These are phyloP conservation scores for Cercospora sojina DNA, from an alignment of 2,329 filamentous ascomycete genomes.

Conservation along the genomic window DNA sequence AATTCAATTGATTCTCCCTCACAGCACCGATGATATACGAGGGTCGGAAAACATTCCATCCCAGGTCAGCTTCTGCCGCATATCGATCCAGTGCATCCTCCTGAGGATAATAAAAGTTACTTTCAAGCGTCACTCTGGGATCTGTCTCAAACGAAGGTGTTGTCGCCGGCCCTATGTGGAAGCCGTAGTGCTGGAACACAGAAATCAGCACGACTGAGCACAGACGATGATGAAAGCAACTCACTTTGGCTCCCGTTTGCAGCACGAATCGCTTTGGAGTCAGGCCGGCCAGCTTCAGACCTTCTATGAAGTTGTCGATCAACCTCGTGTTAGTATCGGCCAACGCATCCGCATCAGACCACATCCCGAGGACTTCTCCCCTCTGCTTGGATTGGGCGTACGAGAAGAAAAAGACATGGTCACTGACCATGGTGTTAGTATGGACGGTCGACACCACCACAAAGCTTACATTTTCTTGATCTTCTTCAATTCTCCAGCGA, in stretches of 20 bases:
- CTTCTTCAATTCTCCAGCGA: constrained; percentile 33
- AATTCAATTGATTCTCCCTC: constrained; percentile 51
- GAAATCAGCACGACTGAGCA: not conserved
- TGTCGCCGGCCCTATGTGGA: constrained; percentile 48
- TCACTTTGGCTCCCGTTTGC: constrained; percentile 49
- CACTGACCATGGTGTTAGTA: constrained; percentile 20
- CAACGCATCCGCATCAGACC: constrained; percentile 43
- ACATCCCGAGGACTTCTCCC: constrained; percentile 31
- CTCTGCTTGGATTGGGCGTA: constrained; percentile 44
- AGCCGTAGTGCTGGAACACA: constrained; percentile 41
- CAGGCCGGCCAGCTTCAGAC: constrained; percentile 16
- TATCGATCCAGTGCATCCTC: constrained; percentile 50
- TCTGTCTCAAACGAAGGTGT: constrained; percentile 49
- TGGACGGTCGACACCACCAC: not conserved
- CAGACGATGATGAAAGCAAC: not conserved
- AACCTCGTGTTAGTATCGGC: constrained; percentile 20
- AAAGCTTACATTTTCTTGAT: constrained; percentile 13
- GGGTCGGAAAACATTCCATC: constrained; percentile 50
- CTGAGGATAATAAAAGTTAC: constrained; percentile 56
- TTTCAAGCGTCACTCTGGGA: constrained; percentile 45
- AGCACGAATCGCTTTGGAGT: constrained; percentile 49
- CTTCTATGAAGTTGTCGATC: constrained; percentile 19
- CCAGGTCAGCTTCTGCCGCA: constrained; percentile 34
- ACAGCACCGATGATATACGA: constrained; percentile 51
- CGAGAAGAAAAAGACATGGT: constrained; percentile 54